Evolutionary conservation across 2,329 filamentous ascomycete genomes (phyloP).

Genomic region (Spiromastix sp.): DNA sequence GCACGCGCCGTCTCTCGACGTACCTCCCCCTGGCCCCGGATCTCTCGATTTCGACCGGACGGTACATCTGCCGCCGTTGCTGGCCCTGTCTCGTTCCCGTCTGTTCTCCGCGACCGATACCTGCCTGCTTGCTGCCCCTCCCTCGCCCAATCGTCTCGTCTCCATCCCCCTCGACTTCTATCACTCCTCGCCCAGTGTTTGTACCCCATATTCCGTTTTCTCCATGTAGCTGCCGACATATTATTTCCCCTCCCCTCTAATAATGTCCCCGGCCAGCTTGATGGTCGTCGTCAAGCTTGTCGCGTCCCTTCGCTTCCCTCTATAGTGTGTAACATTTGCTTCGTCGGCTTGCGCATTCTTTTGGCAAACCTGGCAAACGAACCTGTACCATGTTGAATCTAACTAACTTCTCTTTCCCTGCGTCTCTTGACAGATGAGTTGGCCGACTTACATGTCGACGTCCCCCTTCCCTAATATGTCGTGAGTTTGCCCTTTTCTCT

Average conservation of each 20-base stretch:
- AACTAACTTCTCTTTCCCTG: slow-evolving; percentile 10
- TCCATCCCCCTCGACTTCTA: background rate
- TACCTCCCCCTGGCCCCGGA: background rate
- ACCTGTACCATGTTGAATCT: slow-evolving; percentile 9
- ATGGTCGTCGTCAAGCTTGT: slow-evolving; percentile 11
- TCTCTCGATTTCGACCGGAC: background rate
- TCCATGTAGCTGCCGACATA: slow-evolving; percentile 1
- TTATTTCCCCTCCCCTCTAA: slow-evolving; percentile 1
- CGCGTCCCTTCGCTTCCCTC: slow-evolving; percentile 7
- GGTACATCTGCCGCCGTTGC: background rate
- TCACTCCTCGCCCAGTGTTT: slow-evolving; percentile 3
- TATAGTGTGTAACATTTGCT: slow-evolving; percentile 12
- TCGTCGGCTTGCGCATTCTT: slow-evolving; percentile 2
- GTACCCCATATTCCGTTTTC: too few relatives aligned
- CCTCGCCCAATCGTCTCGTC: slow-evolving; percentile 2
- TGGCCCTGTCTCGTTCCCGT: background rate
- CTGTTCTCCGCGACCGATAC: background rate
- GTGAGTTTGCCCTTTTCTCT: slow-evolving; percentile 10
- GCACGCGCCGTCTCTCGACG: background rate
- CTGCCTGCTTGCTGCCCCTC: background rate
- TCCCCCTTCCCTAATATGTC: slow-evolving; percentile 16
- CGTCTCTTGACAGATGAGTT: slow-evolving; percentile 16
- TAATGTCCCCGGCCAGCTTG: slow-evolving; percentile 7
- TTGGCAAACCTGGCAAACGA: slow-evolving; percentile 4
- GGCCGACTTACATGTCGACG: slow-evolving; percentile 12